These are phyloP conservation scores for Parastagonospora avenae DNA, from an alignment of 2,329 filamentous ascomycete genomes.

Conservation along the genomic window DNA sequence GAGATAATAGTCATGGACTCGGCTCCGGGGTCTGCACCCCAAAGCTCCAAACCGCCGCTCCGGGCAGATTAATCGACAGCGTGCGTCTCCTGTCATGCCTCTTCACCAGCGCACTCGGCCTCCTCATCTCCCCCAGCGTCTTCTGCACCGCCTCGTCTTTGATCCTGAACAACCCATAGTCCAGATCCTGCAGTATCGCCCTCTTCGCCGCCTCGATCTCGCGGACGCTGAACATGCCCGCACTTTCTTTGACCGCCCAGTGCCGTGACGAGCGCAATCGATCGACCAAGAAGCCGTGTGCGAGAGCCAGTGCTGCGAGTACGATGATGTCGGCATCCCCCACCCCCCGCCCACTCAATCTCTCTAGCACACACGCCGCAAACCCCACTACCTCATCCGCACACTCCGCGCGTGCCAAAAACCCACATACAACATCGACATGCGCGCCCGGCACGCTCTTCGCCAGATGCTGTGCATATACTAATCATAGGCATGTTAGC, in stretches of 20 bases:
- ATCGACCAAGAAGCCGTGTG: slow-evolving; percentile 43
- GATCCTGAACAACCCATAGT: slow-evolving; percentile 46
- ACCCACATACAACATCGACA: slow-evolving; percentile 29
- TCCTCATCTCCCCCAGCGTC: slow-evolving; percentile 39
- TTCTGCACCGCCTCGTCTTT: slow-evolving; percentile 37
- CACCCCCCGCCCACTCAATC: slow-evolving; percentile 31
- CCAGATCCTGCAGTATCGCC: slow-evolving; percentile 43
- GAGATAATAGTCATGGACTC: slow-evolving; percentile 37
- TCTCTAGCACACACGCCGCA: slow-evolving; percentile 46
- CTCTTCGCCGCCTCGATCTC: slow-evolving; percentile 42
- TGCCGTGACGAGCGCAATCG: slow-evolving; percentile 33
- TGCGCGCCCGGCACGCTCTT: slow-evolving; percentile 43
- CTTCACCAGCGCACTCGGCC: slow-evolving; percentile 6
- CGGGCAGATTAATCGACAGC: slow-evolving; percentile 31
- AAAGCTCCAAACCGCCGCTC: slow-evolving; percentile 37
- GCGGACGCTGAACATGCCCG: slow-evolving; percentile 27
- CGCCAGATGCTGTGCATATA: slow-evolving; percentile 41
- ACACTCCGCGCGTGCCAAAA: slow-evolving; percentile 38
- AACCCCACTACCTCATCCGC: slow-evolving; percentile 45
- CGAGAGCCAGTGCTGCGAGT: slow-evolving; percentile 43
- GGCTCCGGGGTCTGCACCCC: slow-evolving; percentile 47
- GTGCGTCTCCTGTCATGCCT: slow-evolving; percentile 28
- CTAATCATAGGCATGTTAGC: slow-evolving; percentile 29
- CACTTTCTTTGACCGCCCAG: slow-evolving; percentile 40
- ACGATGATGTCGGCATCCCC: slow-evolving; percentile 41